phyloP scores from a whole-genome alignment of 1,139 yeast genomes.

The Barnettozyma hawaiiensis region DNA sequence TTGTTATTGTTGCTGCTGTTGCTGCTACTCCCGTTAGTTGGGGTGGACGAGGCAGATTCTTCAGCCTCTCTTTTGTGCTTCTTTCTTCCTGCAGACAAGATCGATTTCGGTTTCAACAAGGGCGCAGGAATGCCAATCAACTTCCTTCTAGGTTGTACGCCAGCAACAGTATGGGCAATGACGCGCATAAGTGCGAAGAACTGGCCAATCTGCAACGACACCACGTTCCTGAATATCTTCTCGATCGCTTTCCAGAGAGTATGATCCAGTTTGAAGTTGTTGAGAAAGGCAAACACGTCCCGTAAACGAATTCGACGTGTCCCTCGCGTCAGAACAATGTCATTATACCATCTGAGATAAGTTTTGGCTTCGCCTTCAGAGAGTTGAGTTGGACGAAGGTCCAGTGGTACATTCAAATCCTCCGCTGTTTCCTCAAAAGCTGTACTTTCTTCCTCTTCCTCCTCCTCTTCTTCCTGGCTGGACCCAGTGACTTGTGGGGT shows the following conservation, averaged over 20 bases:
- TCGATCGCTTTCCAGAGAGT: constrained; percentile 40
- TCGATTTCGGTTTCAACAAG: constrained; percentile 65
- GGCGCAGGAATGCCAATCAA: constrained; percentile 49
- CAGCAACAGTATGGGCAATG: constrained; percentile 43
- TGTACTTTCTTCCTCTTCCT: too few species aligned
- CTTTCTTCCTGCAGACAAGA: constrained; percentile 50
- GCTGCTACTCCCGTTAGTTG: constrained; percentile 9
- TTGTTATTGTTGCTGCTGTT: too few species aligned
- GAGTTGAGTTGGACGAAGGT: constrained; percentile 56
- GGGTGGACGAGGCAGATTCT: constrained; percentile 20
- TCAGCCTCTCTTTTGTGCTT: constrained; percentile 38
- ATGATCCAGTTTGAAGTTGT: constrained; percentile 51
- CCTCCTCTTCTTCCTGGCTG: too few species aligned
- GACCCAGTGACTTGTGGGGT: not conserved
- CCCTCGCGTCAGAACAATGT: constrained; percentile 53
- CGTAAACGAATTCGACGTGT: constrained; percentile 49
- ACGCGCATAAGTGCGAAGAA: constrained; percentile 68
- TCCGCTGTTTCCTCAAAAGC: constrained; percentile 15
- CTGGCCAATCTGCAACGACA: constrained; percentile 63
- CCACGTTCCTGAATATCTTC: constrained; percentile 46
- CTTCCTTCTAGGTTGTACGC: constrained; percentile 41
- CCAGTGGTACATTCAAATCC: constrained; percentile 43
- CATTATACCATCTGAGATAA: constrained; percentile 73
- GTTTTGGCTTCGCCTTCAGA: constrained; percentile 63
- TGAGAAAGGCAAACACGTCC: constrained; percentile 60